A percentile compares a stretch with the other conserved stretches of the same genome.
phyloP scores from a whole-genome alignment of 768 basidiomycete genomes.

The Dictyophora rubrovolvata region DNA sequence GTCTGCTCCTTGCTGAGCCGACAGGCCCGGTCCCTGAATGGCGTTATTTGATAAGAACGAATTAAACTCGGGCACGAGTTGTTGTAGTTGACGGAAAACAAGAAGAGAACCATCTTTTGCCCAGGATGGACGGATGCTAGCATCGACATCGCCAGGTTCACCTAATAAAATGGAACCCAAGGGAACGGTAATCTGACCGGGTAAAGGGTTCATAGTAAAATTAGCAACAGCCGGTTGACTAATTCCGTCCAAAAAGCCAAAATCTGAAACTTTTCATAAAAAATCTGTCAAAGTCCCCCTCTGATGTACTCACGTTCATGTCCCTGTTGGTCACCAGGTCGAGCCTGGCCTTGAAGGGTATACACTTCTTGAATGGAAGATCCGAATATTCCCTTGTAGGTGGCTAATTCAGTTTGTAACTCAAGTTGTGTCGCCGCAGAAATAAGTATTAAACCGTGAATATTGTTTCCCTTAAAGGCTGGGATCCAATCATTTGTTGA shows the following conservation, averaged over 20 bases:
- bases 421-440: conserved; percentile 34
- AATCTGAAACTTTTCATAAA: conserved; percentile 3
- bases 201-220: conserved; percentile 15
- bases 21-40: conserved; percentile 13
- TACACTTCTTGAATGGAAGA: conserved; percentile 30
- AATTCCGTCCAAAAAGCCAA: conserved; percentile 24
- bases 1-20: conserved; percentile 16
- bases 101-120: conserved; percentile 23
- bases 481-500: conserved; percentile 34
- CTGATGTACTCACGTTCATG: conserved; percentile 18
- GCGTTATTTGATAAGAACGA: conserved; percentile 18
- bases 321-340: conserved; percentile 17
- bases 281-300: no score
- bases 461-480: conserved; percentile 30
- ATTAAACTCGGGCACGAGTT: conserved; percentile 28
- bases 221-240: conserved; percentile 25
- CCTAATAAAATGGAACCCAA: conserved; percentile 21
- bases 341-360: conserved; percentile 26
- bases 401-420: conserved; percentile 17
- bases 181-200: conserved; percentile 18
- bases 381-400: conserved; percentile 26
- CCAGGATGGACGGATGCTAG: conserved; percentile 22
- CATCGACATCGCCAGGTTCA: conserved; percentile 11
- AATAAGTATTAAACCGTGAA: conserved; percentile 42
- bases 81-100: conserved; percentile 23